A percentile compares a stretch with the other conserved stretches of the same genome.
phyloP scores from a whole-genome alignment of 257 asterid genomes.

The Solanum chiquidenum region DNA sequence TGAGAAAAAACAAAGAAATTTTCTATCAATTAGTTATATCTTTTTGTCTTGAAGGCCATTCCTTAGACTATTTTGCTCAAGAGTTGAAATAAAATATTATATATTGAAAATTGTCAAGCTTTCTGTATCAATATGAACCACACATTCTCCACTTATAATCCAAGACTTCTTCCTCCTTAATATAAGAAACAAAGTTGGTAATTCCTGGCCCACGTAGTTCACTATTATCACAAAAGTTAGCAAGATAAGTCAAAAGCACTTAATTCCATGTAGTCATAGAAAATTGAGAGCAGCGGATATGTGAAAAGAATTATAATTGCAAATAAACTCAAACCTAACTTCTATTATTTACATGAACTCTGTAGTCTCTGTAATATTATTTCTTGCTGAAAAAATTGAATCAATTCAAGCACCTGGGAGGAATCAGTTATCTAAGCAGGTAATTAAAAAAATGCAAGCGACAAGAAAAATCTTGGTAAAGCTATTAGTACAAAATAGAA shows the following conservation, averaged over 20 bases:
- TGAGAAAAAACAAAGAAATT: background rate
- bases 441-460: background rate
- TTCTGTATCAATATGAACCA: background rate
- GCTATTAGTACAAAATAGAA: background rate
- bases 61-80: background rate
- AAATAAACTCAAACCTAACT: background rate
- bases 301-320: background rate
- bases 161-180: background rate
- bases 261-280: background rate
- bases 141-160: background rate
- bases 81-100: background rate
- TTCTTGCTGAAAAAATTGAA: background rate
- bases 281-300: background rate
- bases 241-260: background rate
- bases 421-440: background rate
- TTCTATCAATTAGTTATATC: background rate
- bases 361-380: background rate
- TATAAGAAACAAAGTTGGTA: background rate
- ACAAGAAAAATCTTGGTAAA: background rate
- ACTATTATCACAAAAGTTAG: background rate
- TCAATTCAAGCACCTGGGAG: too few relatives aligned
- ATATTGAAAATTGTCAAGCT: background rate
- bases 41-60: background rate
- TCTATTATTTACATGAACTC: background rate
- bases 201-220: background rate